These are phyloP conservation scores for Cladorrhinum sp. DNA, from an alignment of 2,329 filamentous ascomycete species.

Conservation along the genomic window DNA sequence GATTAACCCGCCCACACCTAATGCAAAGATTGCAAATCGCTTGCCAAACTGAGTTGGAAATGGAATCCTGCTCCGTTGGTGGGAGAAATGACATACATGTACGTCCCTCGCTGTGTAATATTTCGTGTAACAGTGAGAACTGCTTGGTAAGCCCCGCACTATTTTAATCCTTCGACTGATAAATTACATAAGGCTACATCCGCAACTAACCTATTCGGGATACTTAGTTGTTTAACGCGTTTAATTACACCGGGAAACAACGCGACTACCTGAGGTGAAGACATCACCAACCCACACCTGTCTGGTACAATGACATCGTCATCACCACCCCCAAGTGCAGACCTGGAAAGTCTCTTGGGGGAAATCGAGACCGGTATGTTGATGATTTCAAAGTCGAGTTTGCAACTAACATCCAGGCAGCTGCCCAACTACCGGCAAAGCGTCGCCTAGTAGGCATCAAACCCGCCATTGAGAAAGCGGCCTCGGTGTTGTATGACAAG, in stretches of 20 bases:
- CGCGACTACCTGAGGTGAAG: neutral
- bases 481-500: constrained; percentile 61
- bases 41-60: neutral
- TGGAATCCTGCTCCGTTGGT: too few species aligned
- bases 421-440: constrained; percentile 61
- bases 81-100: neutral
- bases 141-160: neutral
- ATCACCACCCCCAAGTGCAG: constrained; percentile 11
- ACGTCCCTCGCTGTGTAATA: neutral
- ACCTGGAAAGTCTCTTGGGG: constrained; percentile 22
- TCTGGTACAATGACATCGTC: constrained; percentile 1
- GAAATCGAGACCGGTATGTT: constrained; percentile 26
- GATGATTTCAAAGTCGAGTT: neutral
- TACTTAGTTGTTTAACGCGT: neutral
- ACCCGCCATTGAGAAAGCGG: constrained; percentile 60
- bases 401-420: constrained; percentile 35
- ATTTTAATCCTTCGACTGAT: neutral
- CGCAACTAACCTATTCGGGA: neutral
- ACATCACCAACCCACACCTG: neutral
- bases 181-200: neutral
- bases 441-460: constrained; percentile 62
- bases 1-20: neutral
- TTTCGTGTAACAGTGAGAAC: neutral
- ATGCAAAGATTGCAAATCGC: neutral
- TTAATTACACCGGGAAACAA: neutral